Evolutionary conservation across 495 filamentous ascomycete species (phyloP), one percentile per base, ranked within the genome.

Genomic region (Daldinia concentrica): DNA sequence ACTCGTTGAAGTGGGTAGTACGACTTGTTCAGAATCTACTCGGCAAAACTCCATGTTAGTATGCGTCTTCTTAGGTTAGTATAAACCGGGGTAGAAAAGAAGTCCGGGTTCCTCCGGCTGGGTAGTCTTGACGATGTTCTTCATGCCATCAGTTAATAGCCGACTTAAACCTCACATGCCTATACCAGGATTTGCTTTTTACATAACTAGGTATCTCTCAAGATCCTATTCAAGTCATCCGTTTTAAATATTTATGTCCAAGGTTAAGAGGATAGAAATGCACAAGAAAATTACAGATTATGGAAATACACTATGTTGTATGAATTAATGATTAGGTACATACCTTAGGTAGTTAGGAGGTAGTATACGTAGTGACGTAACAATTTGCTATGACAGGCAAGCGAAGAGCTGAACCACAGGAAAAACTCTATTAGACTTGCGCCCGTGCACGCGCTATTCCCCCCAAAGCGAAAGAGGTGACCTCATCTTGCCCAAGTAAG

Each of bases 401-500:
- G 14, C 22, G 48, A 52, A 27, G n/a, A 43, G 39, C 39, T 43
- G 43, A 48, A 48, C 19, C 43, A 45, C 0, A 19, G n/a, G 50
- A 26, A 61, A 61, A 29, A 57, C 50, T 61, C 61, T 34, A 34
- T 12, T 60, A 32, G 11, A 22, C 14, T 15, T 51, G 37, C 24
- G 54, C 41, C 52, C 37, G 62, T 37, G 41, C 62, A 7, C 26
- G 19, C 54, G 17, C 17, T 58, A 37, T 19, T 58, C 17, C 29
- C 27, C 48, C 48, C 37, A 58, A 60, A 58, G 17, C 30, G 22
- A 9, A 37, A 39, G 17, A 22, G 26, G 58, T 71, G 68, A 71
- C 68, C 62, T 71, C 68, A 71, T 71, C 62, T 58, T 54, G 30
- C 45, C 45, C 15, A 45, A 50, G 9, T 37, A 61, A 29, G 22